Evolutionary conservation across 2,329 filamentous ascomycete genomes (phyloP).

Genomic region (Pseudogymnoascus sp.): DNA sequence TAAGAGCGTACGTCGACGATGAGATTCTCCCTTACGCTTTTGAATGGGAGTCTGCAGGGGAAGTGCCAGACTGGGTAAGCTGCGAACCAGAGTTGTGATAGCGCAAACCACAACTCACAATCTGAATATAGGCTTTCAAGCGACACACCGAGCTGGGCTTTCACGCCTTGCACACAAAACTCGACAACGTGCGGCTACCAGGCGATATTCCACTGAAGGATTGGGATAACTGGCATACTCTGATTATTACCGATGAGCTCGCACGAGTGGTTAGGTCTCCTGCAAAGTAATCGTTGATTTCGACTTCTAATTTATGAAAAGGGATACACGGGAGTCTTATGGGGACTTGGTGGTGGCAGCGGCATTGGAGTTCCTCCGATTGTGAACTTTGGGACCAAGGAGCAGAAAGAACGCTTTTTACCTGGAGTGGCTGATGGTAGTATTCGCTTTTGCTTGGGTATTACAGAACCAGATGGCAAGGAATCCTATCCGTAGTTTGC

Average conservation of each 20-base stretch:
- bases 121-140: constrained; percentile 21
- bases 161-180: constrained; percentile 31
- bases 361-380: constrained; percentile 59
- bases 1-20: constrained; percentile 53
- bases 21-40: constrained; percentile 51
- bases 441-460: constrained; percentile 55
- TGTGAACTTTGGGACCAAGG: constrained; percentile 52
- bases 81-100: constrained; percentile 14
- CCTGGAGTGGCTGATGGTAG: constrained; percentile 51
- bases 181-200: constrained; percentile 34
- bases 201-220: constrained; percentile 40
- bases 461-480: constrained; percentile 55
- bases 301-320: constrained; percentile 10
- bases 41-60: constrained; percentile 55
- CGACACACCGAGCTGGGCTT: constrained; percentile 26
- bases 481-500: constrained; percentile 47
- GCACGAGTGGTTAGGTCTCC: constrained; percentile 35
- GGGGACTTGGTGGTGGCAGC: constrained; percentile 51
- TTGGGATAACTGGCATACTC: constrained; percentile 50
- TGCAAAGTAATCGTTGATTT: neutral
- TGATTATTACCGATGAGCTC: constrained; percentile 50
- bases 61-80: constrained; percentile 40
- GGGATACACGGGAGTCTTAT: constrained; percentile 50
- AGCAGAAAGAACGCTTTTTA: constrained; percentile 53
- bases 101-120: neutral